phyloP scores from a whole-genome alignment of 2,329 filamentous ascomycete species.

The Talaromyces albobiverticillius region DNA sequence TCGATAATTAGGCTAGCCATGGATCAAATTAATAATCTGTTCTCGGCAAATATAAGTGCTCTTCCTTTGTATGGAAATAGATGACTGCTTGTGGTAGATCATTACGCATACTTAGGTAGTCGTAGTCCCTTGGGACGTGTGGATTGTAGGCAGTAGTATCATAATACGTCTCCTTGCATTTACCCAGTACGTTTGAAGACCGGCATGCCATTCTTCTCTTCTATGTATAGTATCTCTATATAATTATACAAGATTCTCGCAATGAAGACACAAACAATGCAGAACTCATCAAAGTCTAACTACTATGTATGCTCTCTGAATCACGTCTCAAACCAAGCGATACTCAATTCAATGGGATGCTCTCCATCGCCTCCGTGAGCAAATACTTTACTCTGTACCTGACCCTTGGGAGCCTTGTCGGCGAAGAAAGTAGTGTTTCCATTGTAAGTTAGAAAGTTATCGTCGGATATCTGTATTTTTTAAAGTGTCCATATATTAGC shows the following conservation, averaged over 20 bases:
- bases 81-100: no score
- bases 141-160: no score
- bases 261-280: neutral
- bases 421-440: slow-evolving; percentile 38
- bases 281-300: neutral
- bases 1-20: neutral
- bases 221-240: no score
- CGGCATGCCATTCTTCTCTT: no score
- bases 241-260: neutral
- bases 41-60: neutral
- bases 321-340: slow-evolving; percentile 28
- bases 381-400: slow-evolving; percentile 32
- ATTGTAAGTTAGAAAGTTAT: slow-evolving; percentile 30
- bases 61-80: no score
- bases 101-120: no score
- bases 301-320: neutral
- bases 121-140: no score
- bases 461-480: slow-evolving; percentile 23
- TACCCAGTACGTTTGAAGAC: no score
- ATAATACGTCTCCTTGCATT: no score
- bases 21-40: neutral
- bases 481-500: neutral
- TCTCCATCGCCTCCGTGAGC: slow-evolving; percentile 23
- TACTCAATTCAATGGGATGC: slow-evolving; percentile 32
- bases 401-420: slow-evolving; percentile 35